Evolutionary conservation across 305 asterid genomes (phyloP).

Genomic region (Rubia tinctorum): DNA sequence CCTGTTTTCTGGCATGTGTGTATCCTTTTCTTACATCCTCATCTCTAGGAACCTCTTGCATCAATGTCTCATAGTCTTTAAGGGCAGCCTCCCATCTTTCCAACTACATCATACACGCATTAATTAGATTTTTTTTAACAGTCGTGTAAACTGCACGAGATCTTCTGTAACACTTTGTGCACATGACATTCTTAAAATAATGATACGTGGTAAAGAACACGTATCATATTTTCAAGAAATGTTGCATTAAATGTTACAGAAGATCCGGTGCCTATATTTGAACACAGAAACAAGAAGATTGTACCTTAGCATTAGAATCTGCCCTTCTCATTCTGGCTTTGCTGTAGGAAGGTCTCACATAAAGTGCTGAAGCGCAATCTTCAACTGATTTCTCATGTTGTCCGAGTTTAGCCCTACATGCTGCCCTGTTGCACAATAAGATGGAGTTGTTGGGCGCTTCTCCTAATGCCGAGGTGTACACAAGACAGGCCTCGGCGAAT

Average conservation of each 20-base stretch:
- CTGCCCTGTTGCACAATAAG: constrained; percentile 55
- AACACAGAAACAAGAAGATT: background rate
- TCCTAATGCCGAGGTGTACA: constrained; percentile 50
- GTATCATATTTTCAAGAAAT: background rate
- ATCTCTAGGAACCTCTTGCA: constrained; percentile 51
- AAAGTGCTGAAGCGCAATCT: constrained; percentile 56
- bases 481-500: constrained; percentile 40
- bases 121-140: background rate
- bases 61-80: constrained; percentile 47
- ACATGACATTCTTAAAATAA: background rate
- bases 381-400: constrained; percentile 55
- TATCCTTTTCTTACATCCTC: constrained; percentile 33
- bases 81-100: constrained; percentile 67
- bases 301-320: constrained; percentile 50
- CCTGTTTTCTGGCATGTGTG: constrained; percentile 33
- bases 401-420: constrained; percentile 46
- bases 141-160: background rate
- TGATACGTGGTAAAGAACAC: background rate
- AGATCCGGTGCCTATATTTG: background rate
- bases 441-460: constrained; percentile 46
- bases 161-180: background rate
- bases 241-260: background rate
- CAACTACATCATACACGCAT: constrained; percentile 29
- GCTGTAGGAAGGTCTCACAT: constrained; percentile 42
- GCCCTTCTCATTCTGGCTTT: constrained; percentile 61